Evolutionary conservation across 1,284 basidiomycete species (phyloP), one percentile per base, ranked within the genome.

Genomic region (Kalmanozyma brasiliensis): DNA sequence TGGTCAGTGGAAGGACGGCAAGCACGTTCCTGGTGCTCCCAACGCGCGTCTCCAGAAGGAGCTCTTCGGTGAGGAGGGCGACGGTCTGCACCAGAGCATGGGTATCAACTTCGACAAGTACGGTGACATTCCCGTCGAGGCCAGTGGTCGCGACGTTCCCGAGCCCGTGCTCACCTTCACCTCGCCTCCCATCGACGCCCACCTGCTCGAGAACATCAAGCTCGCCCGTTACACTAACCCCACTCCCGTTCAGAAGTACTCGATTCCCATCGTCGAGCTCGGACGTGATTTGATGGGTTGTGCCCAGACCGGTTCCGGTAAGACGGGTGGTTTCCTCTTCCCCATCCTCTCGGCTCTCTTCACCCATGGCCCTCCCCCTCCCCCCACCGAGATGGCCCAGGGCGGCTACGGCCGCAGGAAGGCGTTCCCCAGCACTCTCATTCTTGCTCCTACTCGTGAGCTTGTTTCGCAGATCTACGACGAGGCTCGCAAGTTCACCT

Each of bases 31-130:
- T 17, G 95, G 93, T 47, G 84, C 87, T 29, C 88, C 89, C 79
- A 96, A 95, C 86, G 84, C 86, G 80, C 89, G 93, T 77, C 87
- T 93, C 69, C 94, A 99, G 86, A 94, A 92, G 84, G 94, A 98
- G 82, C 90, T 99, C 38, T 99, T 90, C 81, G 96, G 96, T 51
- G 93, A 96, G 69, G 86, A 87, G 37, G 86, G 88, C 55, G 96
- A 98, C 83, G 73, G 70, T 45, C 74, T 78, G 42, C 83, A 85
- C 70, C 91, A 94, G 83, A 89, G 93, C 79, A 96, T 94, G 46
- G 96, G 96, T 74, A 98, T 99, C 86, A 99, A 99, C 86, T 99
- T 99, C 82, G 96, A 98, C 86, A 96, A 96, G 85, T 99, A 98
- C 83, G 94, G 96, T 83, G 95, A 98, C 84, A 98, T 98, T 81